A percentile compares a stretch with the other conserved stretches of the same genome.
Evolutionary conservation across 2,329 filamentous ascomycete species (phyloP).

Genomic region (Fusarium xyrophilum): DNA sequence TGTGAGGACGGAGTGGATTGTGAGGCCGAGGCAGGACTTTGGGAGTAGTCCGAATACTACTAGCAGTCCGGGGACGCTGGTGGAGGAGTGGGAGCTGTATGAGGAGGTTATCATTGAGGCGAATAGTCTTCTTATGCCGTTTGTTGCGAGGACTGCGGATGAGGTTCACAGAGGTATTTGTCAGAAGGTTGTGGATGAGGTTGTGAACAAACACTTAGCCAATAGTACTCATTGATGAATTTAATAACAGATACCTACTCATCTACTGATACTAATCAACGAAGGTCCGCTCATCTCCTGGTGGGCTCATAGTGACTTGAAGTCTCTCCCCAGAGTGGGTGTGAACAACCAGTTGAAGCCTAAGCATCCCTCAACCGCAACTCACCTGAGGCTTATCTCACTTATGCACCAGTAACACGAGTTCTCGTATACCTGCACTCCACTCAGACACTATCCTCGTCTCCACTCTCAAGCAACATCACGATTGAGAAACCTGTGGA

Average conservation of each 20-base stretch:
- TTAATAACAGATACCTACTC: background rate
- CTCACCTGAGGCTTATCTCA: background rate
- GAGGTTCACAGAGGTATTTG: slow-evolving; percentile 11
- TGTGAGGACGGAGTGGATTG: slow-evolving; percentile 22
- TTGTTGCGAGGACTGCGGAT: slow-evolving; percentile 18
- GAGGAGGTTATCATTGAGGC: slow-evolving; percentile 21
- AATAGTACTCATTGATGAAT: background rate
- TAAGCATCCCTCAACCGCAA: background rate
- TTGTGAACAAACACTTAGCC: slow-evolving; percentile 3
- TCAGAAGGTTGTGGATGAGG: slow-evolving; percentile 19
- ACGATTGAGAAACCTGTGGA: background rate
- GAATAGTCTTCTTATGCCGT: slow-evolving; percentile 25
- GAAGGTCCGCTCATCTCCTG: too few species aligned
- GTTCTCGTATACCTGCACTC: background rate
- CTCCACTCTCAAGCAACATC: background rate
- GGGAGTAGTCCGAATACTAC: slow-evolving; percentile 1
- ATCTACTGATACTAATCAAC: background rate
- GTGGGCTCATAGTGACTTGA: too few species aligned
- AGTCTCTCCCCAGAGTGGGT: too few species aligned
- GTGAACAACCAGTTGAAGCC: background rate
- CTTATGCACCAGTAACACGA: background rate
- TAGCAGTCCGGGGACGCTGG: slow-evolving; percentile 9
- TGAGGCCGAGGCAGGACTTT: slow-evolving; percentile 12
- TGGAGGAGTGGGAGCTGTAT: slow-evolving; percentile 26
- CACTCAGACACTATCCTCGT: background rate